Evolutionary conservation across 2,329 filamentous ascomycete genomes (phyloP), one percentile per base, ranked within the genome.

Genomic region (Rachicladosporium sp.): DNA sequence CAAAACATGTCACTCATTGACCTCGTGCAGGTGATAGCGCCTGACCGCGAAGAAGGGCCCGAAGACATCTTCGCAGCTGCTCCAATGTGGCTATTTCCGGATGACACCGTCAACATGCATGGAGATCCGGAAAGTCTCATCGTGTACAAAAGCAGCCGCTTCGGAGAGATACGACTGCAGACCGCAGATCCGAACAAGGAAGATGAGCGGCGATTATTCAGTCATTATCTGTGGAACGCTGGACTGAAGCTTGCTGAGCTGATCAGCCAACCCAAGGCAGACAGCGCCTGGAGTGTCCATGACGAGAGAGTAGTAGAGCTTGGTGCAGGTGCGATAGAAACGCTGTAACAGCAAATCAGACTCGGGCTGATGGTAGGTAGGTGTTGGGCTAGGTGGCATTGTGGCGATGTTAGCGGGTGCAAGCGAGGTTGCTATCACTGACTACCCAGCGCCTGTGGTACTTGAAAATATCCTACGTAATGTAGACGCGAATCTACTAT

Each of bases 221-320:
- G 76, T 45, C 80, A 86, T 55, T 83, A 79, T 56, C 60, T 85
- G 21, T 86, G 80, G 80, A 86, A 86, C 59, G 68, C 79, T 5
- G 64, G 65, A 0, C 52, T 70, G 21, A 52, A 67, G 46, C 57
- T 67, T 58, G 65, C 56, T 4, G 66, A 69, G 49, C 42, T 67
- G 32, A 53, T 68, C 23, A 61, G 57, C 4, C 42, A 47, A 6
- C 53, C 50, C 10, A 41, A 43, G 1, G 49, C 52, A 37, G 46
- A 42, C 51, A 56, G 68, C 42, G 23, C 38, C 4, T 70, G 67
- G 67, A 57, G 49, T 43, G 67, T 81, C 2, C 49, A 63, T 31
- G 71, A 67, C 2, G 58, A 74, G 46, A 58, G 54, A 8, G 71
- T 73, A 5, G 54, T 84, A 9, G 80, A 86, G 60, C 58, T 86